Evolutionary conservation across 495 filamentous ascomycete genomes (phyloP).

Genomic region (Penicillium cinerascens): DNA sequence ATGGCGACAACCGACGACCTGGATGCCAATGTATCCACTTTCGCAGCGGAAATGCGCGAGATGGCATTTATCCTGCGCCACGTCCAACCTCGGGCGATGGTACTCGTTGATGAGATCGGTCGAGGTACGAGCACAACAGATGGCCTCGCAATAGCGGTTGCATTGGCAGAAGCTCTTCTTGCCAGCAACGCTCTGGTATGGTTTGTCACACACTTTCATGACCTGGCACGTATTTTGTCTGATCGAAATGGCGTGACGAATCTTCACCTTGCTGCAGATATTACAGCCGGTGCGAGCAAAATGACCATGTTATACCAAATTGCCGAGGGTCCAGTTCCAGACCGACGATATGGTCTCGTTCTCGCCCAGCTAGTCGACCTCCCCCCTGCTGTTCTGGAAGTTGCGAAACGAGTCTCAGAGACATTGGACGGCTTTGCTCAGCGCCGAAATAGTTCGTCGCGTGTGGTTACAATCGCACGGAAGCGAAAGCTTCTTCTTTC

Average conservation of each 20-base stretch:
- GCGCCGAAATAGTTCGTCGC: conserved; percentile 53
- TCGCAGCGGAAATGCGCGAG: conserved; percentile 92
- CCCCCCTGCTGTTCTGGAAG: conserved; percentile 59
- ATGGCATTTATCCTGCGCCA: conserved; percentile 87
- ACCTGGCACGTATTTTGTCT: conserved; percentile 72
- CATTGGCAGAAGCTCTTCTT: conserved; percentile 82
- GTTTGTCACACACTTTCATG: conserved; percentile 91
- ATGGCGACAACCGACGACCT: conserved; percentile 84
- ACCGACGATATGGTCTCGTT: conserved; percentile 72
- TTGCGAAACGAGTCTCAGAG: conserved; percentile 62
- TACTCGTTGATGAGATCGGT: conserved; percentile 90
- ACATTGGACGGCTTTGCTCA: conserved; percentile 54
- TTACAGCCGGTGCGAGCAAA: conserved; percentile 41
- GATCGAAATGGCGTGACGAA: conserved; percentile 74
- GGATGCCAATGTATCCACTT: conserved; percentile 88
- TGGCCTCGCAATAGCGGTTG: conserved; percentile 83
- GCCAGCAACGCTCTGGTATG: conserved; percentile 73
- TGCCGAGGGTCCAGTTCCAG: conserved; percentile 61
- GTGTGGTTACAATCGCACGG: conserved; percentile 51
- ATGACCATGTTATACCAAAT: conserved; percentile 90
- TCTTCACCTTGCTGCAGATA: conserved; percentile 74
- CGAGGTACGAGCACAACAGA: conserved; percentile 87
- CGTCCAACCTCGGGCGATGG: conserved; percentile 68
- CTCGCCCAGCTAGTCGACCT: conserved; percentile 75
- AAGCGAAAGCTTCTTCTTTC: conserved; percentile 71